A percentile compares a stretch with the other conserved stretches of the same genome.
Evolutionary conservation across 2,329 filamentous ascomycete genomes (phyloP).

Genomic region (Fusarium chaquense): DNA sequence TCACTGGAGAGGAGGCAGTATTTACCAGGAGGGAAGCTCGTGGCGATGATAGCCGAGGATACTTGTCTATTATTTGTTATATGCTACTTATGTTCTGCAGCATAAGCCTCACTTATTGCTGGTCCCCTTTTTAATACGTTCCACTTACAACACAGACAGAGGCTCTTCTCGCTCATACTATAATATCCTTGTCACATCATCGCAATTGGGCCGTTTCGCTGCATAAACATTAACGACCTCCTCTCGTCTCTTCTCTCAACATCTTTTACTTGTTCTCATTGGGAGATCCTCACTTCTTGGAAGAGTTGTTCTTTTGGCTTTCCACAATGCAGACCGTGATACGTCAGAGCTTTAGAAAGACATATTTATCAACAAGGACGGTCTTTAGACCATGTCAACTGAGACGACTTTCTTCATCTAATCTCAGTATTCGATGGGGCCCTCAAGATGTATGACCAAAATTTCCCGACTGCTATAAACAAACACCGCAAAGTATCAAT

Average conservation of each 20-base stretch:
- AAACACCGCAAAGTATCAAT: neutral
- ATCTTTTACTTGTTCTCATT: neutral
- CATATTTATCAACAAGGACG: slow-evolving; percentile 16
- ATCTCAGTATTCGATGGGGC: slow-evolving; percentile 49
- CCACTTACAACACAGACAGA: slow-evolving; percentile 3
- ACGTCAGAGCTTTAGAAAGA: slow-evolving; percentile 29
- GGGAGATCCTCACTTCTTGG: neutral
- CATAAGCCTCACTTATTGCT: neutral
- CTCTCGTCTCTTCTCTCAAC: neutral
- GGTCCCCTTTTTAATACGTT: neutral
- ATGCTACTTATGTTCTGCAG: neutral
- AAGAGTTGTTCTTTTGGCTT: neutral
- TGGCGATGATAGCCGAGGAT: slow-evolving; percentile 44
- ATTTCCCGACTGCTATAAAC: neutral
- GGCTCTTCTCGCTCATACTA: neutral
- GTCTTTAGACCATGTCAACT: slow-evolving; percentile 10
- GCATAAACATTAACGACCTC: neutral
- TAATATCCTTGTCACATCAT: slow-evolving; percentile 1
- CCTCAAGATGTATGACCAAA: slow-evolving; percentile 47
- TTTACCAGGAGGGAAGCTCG: slow-evolving; percentile 14
- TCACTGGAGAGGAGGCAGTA: slow-evolving; percentile 11
- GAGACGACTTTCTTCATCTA: slow-evolving; percentile 38
- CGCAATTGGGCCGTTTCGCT: neutral
- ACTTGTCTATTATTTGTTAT: neutral
- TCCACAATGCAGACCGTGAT: slow-evolving; percentile 35